Evolutionary conservation across 306 rosid genomes (phyloP).

Genomic region (apple (Malus domestica)): ASM211411v1 NC_041804.1:6005501-6006000

Average conservation of each 20-base stretch:
- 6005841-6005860: conserved; percentile 89
- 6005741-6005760: conserved; percentile 72
- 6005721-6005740: background rate
- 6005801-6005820: conserved; percentile 72
- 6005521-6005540: conserved; percentile 52
- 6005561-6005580: conserved; percentile 82
- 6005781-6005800: conserved; percentile 54
- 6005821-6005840: conserved; percentile 82
- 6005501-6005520: conserved; percentile 58
- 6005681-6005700: background rate
- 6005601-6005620: conserved; percentile 11
- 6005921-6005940: conserved; percentile 30
- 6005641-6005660: background rate
- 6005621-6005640: background rate
- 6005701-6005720: background rate
- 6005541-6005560: conserved; percentile 92
- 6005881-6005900: conserved; percentile 29
- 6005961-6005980: conserved; percentile 89
- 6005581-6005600: conserved; percentile 85
- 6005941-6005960: conserved; percentile 67
- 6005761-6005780: conserved; percentile 67
- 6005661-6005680: conserved; percentile 1
- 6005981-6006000: conserved; percentile 95
- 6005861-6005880: conserved; percentile 40
- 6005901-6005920: conserved; percentile 20